These are phyloP conservation scores for Zostera marina DNA, from an alignment of 116 monocot species.

Conservation along the genomic window DNA sequence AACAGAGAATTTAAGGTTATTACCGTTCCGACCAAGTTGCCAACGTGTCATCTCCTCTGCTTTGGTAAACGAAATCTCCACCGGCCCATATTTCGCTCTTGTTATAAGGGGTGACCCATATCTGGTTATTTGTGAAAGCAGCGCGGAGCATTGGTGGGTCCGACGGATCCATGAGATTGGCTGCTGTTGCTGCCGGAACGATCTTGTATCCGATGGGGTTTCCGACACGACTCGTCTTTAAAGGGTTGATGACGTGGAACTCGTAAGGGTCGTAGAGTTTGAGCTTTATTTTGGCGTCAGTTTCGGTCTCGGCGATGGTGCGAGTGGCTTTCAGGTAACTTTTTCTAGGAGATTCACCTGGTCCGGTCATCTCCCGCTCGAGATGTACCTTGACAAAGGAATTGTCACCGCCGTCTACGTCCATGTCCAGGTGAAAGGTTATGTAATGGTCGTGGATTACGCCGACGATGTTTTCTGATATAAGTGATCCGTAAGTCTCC, in stretches of 20 bases:
- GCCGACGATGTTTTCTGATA: slow-evolving; percentile 63
- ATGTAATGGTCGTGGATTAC: slow-evolving; percentile 80
- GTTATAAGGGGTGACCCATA: slow-evolving; percentile 88
- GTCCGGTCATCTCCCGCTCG: slow-evolving; percentile 16
- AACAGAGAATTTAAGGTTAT: too few relatives aligned
- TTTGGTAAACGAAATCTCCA: slow-evolving; percentile 70
- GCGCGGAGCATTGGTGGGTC: slow-evolving; percentile 62
- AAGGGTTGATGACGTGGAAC: slow-evolving; percentile 61
- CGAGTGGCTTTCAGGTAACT: slow-evolving; percentile 57
- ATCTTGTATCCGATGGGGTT: slow-evolving; percentile 83
- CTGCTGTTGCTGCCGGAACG: slow-evolving; percentile 53
- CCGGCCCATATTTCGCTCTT: slow-evolving; percentile 79
- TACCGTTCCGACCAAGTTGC: slow-evolving; percentile 80
- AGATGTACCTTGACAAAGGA: slow-evolving; percentile 64
- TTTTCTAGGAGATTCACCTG: slow-evolving; percentile 34
- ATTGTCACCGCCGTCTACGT: slow-evolving; percentile 58
- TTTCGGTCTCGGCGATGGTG: slow-evolving; percentile 42
- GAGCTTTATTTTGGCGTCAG: slow-evolving; percentile 50
- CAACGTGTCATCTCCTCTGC: slow-evolving; percentile 73
- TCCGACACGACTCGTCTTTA: slow-evolving; percentile 40
- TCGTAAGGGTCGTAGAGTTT: slow-evolving; percentile 58
- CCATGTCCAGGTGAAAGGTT: slow-evolving; percentile 76
- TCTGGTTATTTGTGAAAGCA: slow-evolving; percentile 84
- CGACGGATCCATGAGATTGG: slow-evolving; percentile 37
- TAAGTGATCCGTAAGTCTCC: slow-evolving; percentile 47